These are phyloP conservation scores for Pichia sp. DNA, from an alignment of 1,139 yeast species.

Conservation along the genomic window DNA sequence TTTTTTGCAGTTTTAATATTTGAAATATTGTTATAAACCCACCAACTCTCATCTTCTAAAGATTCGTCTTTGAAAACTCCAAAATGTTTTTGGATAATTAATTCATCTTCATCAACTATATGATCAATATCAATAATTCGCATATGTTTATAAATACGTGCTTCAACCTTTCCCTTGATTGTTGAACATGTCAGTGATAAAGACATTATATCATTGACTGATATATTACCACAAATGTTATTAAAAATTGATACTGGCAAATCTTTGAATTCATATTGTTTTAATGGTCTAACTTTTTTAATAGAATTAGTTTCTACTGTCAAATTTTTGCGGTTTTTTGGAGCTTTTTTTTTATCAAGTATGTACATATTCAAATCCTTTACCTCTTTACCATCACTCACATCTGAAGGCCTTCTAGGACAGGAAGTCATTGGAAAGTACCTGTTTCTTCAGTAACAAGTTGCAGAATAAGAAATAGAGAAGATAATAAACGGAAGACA, in stretches of 20 bases:
- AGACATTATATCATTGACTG: conserved; percentile 8
- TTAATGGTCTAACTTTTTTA: too few relatives aligned
- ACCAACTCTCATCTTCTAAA: conserved; percentile 15
- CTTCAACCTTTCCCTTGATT: conserved; percentile 7
- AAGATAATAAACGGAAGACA: too few relatives aligned
- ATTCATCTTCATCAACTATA: conserved; percentile 15
- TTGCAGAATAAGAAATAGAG: too few relatives aligned
- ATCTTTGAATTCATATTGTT: not conserved
- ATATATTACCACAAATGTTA: conserved; percentile 11
- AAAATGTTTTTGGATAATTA: conserved; percentile 17
- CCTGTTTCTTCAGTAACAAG: too few relatives aligned
- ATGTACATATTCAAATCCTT: too few relatives aligned
- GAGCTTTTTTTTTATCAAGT: too few relatives aligned
- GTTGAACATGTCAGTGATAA: conserved; percentile 9
- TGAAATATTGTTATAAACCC: conserved; percentile 12
- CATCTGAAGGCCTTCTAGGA: too few relatives aligned
- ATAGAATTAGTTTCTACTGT: too few relatives aligned
- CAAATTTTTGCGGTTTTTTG: too few relatives aligned
- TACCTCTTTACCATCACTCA: too few relatives aligned
- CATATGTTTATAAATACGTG: conserved; percentile 10
- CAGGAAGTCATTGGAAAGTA: too few relatives aligned
- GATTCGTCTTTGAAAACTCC: conserved; percentile 16
- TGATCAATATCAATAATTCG: conserved; percentile 13
- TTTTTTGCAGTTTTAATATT: conserved; percentile 11
- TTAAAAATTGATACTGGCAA: conserved; percentile 9